Percentiles rank a stretch among this genome's conserved stretches.
Evolutionary conservation across 106 monocot species (phyloP).

Genomic region (Gastrodia elata): DNA sequence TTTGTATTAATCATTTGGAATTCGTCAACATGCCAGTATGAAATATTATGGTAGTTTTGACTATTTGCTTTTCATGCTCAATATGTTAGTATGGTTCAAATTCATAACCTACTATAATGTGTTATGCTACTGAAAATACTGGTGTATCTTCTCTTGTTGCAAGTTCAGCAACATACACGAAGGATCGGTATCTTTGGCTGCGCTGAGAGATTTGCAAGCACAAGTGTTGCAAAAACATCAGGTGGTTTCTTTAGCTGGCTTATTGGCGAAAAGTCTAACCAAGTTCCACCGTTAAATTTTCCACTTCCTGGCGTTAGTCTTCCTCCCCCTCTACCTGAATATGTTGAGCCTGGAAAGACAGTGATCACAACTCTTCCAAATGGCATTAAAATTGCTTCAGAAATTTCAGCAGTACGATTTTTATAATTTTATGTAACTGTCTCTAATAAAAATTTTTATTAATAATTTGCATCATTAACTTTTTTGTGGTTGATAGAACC

Average conservation of each 20-base stretch:
- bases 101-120: not conserved
- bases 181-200: conserved; percentile 4
- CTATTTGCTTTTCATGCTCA: not conserved
- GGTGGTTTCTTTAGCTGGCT: conserved; percentile 80
- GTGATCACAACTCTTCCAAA: conserved; percentile 72
- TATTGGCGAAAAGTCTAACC: conserved; percentile 31
- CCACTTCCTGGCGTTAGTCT: conserved; percentile 50
- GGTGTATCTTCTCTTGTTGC: not conserved
- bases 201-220: conserved; percentile 53
- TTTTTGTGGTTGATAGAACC: conserved; percentile 27
- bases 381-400: conserved; percentile 81
- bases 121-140: not conserved
- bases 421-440: not conserved
- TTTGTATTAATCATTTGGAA: not conserved
- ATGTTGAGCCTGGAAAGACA: conserved; percentile 65
- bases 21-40: not conserved
- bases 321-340: conserved; percentile 63
- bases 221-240: conserved; percentile 54
- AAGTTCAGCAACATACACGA: conserved; percentile 4
- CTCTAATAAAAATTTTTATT: not conserved
- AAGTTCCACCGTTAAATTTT: conserved; percentile 51
- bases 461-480: conserved; percentile 2
- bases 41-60: not conserved
- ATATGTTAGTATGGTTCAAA: not conserved
- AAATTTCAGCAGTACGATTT: conserved; percentile 53